A percentile compares a stretch with the other conserved stretches of the same genome.
Conservation (phyloP, 140 eudicot species). For the Erigeron philadelphicus region DNA sequence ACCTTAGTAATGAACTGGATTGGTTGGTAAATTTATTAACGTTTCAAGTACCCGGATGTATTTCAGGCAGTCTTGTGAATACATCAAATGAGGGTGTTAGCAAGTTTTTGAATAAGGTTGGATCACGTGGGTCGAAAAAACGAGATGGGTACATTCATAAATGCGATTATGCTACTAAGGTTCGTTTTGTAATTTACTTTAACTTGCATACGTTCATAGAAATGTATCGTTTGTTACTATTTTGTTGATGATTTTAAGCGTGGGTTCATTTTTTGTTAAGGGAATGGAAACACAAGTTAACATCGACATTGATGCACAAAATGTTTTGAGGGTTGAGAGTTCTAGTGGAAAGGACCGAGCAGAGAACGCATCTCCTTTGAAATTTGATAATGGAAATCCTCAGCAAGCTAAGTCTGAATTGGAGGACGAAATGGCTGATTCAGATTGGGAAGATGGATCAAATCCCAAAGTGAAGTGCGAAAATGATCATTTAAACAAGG, state of each 20-base stretch:
- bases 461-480: conserved; percentile 30
- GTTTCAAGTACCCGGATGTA: background rate
- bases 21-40: background rate
- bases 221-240: no score
- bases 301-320: conserved; percentile 12
- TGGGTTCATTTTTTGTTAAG: conserved; percentile 24
- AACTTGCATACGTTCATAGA: conserved; percentile 11
- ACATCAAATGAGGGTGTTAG: conserved; percentile 48
- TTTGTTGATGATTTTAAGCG: no score
- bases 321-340: conserved; percentile 17
- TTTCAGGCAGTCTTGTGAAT: conserved; percentile 49
- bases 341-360: conserved; percentile 22
- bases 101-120: conserved; percentile 45
- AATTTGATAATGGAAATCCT: conserved; percentile 27
- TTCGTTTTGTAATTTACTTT: conserved; percentile 17
- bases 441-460: conserved; percentile 80
- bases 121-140: conserved; percentile 39
- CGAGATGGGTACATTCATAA: conserved; percentile 36
- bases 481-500: conserved; percentile 26
- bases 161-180: conserved; percentile 41
- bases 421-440: conserved; percentile 47
- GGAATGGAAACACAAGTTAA: conserved; percentile 25
- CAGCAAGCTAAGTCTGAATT: conserved; percentile 28
- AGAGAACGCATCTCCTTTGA: conserved; percentile 23
- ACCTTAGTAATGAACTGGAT: conserved; percentile 1